Base-by-base conservation (phyloP, 2,329 filamentous ascomycete genomes). In the Scopulariopsis brevicaulis region DNA sequence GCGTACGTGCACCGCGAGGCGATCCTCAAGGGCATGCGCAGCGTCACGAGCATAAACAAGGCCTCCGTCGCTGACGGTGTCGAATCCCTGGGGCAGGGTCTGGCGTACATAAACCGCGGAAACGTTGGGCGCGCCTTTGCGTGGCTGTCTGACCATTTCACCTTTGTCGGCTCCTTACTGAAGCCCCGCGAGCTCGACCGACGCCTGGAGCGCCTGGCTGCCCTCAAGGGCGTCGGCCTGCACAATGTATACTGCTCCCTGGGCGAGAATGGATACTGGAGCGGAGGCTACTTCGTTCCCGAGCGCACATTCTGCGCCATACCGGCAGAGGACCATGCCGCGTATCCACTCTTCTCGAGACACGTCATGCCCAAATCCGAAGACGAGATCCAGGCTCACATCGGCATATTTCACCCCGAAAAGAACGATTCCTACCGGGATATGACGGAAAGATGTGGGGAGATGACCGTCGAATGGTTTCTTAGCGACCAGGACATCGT, bases 251-350 rank as follows among this genome's bases (percentile, higher is more conserved):
- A 92, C 69, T 88, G 83, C 1, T 86, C 83, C 0, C 77, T 96
- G 7, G 89, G 89, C 0, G 81, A 85, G 65, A 87, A 87, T 58
- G 84, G 86, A 1, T 77, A 80, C 65, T 83, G 80, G 80, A 78
- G 74, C 32, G 80, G 80, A 2, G 80, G 80, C 0, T 83, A 74
- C 71, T 85, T 76, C 66, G 78, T 82, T 0, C 80, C 80, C 0
- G 83, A 91, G 63, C 76, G 91, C 48, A 96, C 90, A 0, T 96
- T 96, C 65, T 93, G 89, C 67, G 86, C 87, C 4, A 71, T 92
- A 25, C 86, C 85, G 0, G 71, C 76, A 18, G 75, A 76, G 24
- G 75, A 77, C 4, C 72, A 79, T 55, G 61, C 65, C 10, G 73
- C 72, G 0, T 67, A 68, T 53, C 58, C 64, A 0, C 62, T 80